Conservation (phyloP, 495 filamentous ascomycete genomes). For the Venustampulla echinocandica region DNA sequence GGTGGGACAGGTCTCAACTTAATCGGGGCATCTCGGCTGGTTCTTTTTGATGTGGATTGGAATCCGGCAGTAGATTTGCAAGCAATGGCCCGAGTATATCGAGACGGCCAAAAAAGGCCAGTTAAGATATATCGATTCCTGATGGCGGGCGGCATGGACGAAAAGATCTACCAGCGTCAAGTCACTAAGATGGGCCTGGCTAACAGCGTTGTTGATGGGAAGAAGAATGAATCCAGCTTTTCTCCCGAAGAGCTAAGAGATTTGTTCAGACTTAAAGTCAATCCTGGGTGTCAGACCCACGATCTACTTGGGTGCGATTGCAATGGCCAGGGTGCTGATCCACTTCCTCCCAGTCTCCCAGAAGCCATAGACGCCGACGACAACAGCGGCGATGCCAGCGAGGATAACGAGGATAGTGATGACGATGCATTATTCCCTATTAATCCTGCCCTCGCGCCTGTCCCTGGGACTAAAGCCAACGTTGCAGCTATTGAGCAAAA, state of each 20-base stretch:
- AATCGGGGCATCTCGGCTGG: constrained; percentile 64
- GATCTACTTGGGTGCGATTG: constrained; percentile 62
- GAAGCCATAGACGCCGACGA: constrained; percentile 28
- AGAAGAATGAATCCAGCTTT: constrained; percentile 51
- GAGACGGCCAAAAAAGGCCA: constrained; percentile 64
- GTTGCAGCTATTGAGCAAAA: constrained; percentile 51
- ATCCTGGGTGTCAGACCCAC: constrained; percentile 55
- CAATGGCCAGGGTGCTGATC: constrained; percentile 35
- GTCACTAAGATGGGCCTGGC: constrained; percentile 58
- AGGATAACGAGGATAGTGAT: constrained; percentile 24
- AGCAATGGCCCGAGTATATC: constrained; percentile 79
- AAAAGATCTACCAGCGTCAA: constrained; percentile 82
- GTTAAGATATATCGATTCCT: constrained; percentile 70
- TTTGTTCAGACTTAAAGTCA: constrained; percentile 60
- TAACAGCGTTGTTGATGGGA: constrained; percentile 39
- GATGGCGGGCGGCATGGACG: constrained; percentile 64
- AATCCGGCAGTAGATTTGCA: constrained; percentile 75
- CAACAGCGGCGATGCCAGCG: constrained; percentile 24
- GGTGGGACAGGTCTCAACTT: constrained; percentile 72
- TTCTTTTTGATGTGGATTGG: constrained; percentile 79
- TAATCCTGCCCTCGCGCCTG: constrained; percentile 26
- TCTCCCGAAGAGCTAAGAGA: constrained; percentile 61
- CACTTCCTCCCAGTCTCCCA: constrained; percentile 4
- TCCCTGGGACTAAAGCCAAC: constrained; percentile 52
- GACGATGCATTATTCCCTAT: constrained; percentile 31